Base-by-base conservation (phyloP, 2,329 filamentous ascomycete genomes). In the Fusarium globosum region DNA sequence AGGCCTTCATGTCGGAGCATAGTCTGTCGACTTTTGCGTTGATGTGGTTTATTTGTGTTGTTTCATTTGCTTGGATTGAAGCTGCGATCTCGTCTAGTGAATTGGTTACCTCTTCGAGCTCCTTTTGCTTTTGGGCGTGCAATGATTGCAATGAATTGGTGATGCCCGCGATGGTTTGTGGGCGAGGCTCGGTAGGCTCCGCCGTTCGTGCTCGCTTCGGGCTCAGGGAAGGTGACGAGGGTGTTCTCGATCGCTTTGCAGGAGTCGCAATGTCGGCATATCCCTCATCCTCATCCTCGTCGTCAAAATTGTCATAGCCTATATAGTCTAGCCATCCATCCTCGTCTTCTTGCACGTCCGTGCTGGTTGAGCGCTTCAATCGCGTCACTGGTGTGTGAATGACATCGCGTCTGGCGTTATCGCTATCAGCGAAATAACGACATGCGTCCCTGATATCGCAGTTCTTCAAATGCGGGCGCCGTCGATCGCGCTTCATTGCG, bases 21-120 rank as follows among this genome's bases (percentile, higher is more conserved):
- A n/a, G n/a, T n/a, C n/a, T 53, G n/a, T 68, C 38, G 1, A 62
- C 30, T 12, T 7, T 43, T 15, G 26, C n/a, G 7, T 42, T 63
- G 9, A 26, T 26, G 16, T 42, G 4, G 2, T 42, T 63, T 16
- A 20, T 11, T 7, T 68, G 56, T 0, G 26, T 13, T 0, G 48
- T 6, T 16, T 68, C 65, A 1, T 2, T 63, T 23, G 38, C 42
- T 51, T 63, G 48, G 8, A 68, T 41, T 21, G 56, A 68, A 28
- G 33, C n/a, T 26, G 39, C 35, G 1, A 62, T 21, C 3, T 68
- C 26, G 13, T 39, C 26, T 6, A 68, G 64, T 1, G 56, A 68
- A 21, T 23, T 23, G 3, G 42, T 55, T 15, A 55, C n/a, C 1
- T 1, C 7, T 3, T 55, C 36, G 4, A 68, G n/a, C 12, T 68